These are phyloP conservation scores for Echeveria elegans DNA, from an alignment of 164 flowering plant species.

Conservation along the genomic window DNA sequence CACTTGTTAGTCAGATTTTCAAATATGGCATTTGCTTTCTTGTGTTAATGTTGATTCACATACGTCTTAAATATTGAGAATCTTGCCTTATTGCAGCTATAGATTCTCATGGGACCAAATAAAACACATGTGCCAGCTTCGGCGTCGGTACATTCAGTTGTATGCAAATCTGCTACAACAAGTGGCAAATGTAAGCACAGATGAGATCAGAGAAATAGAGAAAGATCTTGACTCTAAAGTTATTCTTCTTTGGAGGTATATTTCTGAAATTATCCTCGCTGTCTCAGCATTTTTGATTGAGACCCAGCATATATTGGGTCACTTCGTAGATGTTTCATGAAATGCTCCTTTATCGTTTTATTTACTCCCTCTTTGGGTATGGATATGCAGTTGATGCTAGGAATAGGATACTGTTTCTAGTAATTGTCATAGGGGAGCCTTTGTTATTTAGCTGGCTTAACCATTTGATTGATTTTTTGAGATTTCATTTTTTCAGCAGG, in stretches of 20 bases:
- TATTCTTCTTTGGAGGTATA: slow-evolving; percentile 91
- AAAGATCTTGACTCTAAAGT: slow-evolving; percentile 91
- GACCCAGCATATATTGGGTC: not conserved
- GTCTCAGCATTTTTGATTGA: not conserved
- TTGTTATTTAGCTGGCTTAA: too few relatives aligned
- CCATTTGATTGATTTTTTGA: not conserved
- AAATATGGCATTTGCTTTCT: not conserved
- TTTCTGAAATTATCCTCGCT: not conserved
- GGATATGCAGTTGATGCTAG: not conserved
- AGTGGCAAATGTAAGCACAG: slow-evolving; percentile 24
- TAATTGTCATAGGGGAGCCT: not conserved
- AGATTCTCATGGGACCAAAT: slow-evolving; percentile 88
- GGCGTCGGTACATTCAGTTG: slow-evolving; percentile 81
- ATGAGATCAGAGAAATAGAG: slow-evolving; percentile 72
- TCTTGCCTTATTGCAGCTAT: slow-evolving; percentile 39
- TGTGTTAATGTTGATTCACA: not conserved
- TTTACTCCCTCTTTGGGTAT: not conserved
- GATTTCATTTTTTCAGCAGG: too few relatives aligned
- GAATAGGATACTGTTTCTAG: not conserved
- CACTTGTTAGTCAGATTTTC: not conserved
- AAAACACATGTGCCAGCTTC: slow-evolving; percentile 63
- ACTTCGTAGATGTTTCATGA: not conserved
- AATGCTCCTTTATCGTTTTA: not conserved
- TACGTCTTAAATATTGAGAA: slow-evolving; percentile 9
- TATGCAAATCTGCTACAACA: slow-evolving; percentile 76